A percentile compares a stretch with the other conserved stretches of the same genome.
phyloP scores from a whole-genome alignment of 495 filamentous ascomycete genomes.

The Lasiosphaeria ovina region DNA sequence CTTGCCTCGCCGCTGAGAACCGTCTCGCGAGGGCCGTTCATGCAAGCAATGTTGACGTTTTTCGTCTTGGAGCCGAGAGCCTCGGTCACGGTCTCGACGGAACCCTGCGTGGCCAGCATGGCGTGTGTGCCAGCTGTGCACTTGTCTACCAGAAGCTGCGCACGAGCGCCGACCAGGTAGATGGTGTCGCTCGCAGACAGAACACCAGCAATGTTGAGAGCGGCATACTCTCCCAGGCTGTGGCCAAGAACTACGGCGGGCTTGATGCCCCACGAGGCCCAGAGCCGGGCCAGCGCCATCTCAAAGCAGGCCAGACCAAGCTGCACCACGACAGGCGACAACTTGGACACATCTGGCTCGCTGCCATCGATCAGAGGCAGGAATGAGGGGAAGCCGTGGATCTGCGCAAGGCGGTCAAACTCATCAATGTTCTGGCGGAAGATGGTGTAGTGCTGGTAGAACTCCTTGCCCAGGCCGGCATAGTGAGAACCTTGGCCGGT shows the following conservation, averaged over 20 bases:
- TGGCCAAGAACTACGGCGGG: conserved; percentile 81
- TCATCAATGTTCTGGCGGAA: conserved; percentile 71
- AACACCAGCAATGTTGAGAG: conserved; percentile 76
- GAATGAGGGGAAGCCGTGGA: conserved; percentile 70
- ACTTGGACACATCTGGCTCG: conserved; percentile 52
- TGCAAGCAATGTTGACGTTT: conserved; percentile 53
- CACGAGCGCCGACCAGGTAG: conserved; percentile 75
- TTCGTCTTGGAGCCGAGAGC: conserved; percentile 35
- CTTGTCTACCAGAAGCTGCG: conserved; percentile 68
- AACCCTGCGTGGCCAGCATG: conserved; percentile 60
- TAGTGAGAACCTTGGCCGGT: conserved; percentile 71
- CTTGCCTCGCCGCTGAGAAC: conserved; percentile 56
- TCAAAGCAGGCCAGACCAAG: conserved; percentile 76
- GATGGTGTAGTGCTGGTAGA: conserved; percentile 62
- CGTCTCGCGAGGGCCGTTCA: conserved; percentile 60
- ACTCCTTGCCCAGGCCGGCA: conserved; percentile 65
- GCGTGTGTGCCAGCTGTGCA: conserved; percentile 70
- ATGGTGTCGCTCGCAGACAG: conserved; percentile 76
- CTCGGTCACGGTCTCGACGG: conserved; percentile 39
- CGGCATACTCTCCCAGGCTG: conserved; percentile 85
- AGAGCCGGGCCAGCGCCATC: conserved; percentile 80
- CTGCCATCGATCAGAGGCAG: conserved; percentile 64
- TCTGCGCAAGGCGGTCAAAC: conserved; percentile 63
- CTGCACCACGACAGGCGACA: conserved; percentile 76
- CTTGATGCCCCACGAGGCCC: conserved; percentile 73